phyloP scores from a whole-genome alignment of 352 stramenopile species.

The Plasmopara viticola region DNA sequence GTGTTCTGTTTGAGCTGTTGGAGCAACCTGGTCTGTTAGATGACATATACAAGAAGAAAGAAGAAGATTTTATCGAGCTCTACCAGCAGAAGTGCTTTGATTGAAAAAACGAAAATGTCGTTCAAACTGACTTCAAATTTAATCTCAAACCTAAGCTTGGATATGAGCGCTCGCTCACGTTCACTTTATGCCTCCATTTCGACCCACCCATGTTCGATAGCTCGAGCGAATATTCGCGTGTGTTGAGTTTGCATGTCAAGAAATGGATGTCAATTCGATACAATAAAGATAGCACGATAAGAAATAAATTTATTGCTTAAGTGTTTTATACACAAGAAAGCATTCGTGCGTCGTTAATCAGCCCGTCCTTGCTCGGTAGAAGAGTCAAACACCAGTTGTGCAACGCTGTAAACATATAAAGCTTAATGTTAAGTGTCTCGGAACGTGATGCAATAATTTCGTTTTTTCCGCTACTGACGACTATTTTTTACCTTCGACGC shows the following conservation, averaged over 20 bases:
- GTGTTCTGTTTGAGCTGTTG: conserved; percentile 52
- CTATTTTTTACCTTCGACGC: no score
- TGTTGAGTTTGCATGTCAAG: conserved; percentile 76
- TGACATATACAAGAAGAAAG: no score
- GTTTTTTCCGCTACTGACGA: no score
- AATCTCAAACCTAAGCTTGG: conserved; percentile 43
- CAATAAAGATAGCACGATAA: no score
- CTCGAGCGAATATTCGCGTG: conserved; percentile 60
- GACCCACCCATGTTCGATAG: conserved; percentile 76
- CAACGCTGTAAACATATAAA: conserved; percentile 27
- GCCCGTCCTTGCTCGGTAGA: conserved; percentile 42
- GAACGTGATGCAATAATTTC: no score
- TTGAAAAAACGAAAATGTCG: no score
- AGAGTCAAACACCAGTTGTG: conserved; percentile 59
- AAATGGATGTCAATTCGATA: conserved; percentile 68
- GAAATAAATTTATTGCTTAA: neutral
- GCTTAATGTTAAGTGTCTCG: no score
- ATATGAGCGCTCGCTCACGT: conserved; percentile 50
- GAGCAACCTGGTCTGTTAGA: conserved; percentile 40
- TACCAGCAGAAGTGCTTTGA: no score
- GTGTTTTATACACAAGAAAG: neutral
- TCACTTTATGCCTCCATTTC: conserved; percentile 79
- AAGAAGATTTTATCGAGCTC: no score
- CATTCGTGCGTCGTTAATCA: conserved; percentile 51
- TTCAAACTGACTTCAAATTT: conserved; percentile 57